Base-by-base conservation (phyloP, 2,329 filamentous ascomycete species). In the Colletotrichum coccodes region DNA sequence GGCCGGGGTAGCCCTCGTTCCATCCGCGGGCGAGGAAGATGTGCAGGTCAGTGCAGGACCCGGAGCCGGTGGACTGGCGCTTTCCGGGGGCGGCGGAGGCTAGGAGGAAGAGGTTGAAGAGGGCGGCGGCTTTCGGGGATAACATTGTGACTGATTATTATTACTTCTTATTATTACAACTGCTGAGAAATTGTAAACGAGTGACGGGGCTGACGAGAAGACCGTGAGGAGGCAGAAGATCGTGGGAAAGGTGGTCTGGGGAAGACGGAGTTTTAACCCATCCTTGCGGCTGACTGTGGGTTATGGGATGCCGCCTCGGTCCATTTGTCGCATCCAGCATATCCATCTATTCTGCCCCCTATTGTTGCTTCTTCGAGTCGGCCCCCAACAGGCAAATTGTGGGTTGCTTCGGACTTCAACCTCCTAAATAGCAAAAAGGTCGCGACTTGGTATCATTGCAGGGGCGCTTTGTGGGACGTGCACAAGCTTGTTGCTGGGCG, bases 1-100 rank as follows among this genome's bases (percentile, higher is more conserved):
- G 73, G 36, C 76, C 76, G 1, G 75, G 75, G 60, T 77, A 77
- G 11, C 73, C 75, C 65, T 78, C 75, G 32, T 75, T 75, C 71
- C 74, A 76, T 40, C 75, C 76, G 14, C 71, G 70, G 34, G 72
- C 74, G 28, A 78, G 70, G 64, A 77, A 77, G 60, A 78, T 58
- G 70, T 76, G 75, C 3, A 78, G 71, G n/a, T 75, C 72, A 23
- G 73, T 71, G 72, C 76, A 78, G 3, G 66, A 69, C 49, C 66
- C 66, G 11, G 56, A 28, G 21, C 66, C 66, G 11, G 66, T 56
- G 2, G 61, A 60, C 26, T 69, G 66, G 42, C 66, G 66, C 42
- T 69, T 69, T 23, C 66, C 61, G 21, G 66, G 66, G 61, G 66
- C 66, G 23, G 66, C 66, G 23, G 66, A 60, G 47, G 66, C 66